A percentile compares a stretch with the other conserved stretches of the same genome.
Conservation (phyloP, 2,329 filamentous ascomycete genomes). For the Fusarium continuum region DNA sequence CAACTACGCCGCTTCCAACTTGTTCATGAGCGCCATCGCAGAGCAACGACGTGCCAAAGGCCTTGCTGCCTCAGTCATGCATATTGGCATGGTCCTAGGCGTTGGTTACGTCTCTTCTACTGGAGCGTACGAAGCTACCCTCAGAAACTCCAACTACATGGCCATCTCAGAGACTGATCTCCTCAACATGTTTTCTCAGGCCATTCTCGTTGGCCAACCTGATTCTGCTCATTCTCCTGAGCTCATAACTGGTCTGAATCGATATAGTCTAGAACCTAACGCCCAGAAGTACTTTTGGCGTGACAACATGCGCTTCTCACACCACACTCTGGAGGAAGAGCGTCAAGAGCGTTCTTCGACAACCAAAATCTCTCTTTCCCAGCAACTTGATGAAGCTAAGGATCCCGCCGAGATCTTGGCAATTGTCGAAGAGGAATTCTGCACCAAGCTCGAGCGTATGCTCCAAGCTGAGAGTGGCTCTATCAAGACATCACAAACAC, state of each 20-base stretch:
- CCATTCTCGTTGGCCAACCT: not conserved
- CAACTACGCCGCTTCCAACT: constrained; percentile 12
- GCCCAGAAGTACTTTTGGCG: constrained; percentile 6
- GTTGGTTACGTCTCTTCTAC: constrained; percentile 51
- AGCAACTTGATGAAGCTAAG: not conserved
- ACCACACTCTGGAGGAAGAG: not conserved
- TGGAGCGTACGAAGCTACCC: not conserved
- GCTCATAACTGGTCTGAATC: constrained; percentile 3
- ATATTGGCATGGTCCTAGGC: constrained; percentile 52
- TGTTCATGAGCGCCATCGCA: constrained; percentile 1
- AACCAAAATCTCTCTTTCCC: not conserved
- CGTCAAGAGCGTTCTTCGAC: not conserved
- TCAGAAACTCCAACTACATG: not conserved
- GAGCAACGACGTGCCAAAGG: constrained; percentile 3
- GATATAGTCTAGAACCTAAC: not conserved
- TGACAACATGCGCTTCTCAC: not conserved
- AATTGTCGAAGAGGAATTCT: not conserved
- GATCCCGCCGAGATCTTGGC: not conserved
- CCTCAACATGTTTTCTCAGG: constrained; percentile 26
- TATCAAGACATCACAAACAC: not conserved
- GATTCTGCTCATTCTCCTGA: not conserved
- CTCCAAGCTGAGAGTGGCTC: not conserved
- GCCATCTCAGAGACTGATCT: constrained; percentile 46
- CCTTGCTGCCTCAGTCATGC: constrained; percentile 48
- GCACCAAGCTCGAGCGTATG: not conserved